Conservation (phyloP, 1,139 yeast genomes). For the Geotrichum cucujoidarum region DNA sequence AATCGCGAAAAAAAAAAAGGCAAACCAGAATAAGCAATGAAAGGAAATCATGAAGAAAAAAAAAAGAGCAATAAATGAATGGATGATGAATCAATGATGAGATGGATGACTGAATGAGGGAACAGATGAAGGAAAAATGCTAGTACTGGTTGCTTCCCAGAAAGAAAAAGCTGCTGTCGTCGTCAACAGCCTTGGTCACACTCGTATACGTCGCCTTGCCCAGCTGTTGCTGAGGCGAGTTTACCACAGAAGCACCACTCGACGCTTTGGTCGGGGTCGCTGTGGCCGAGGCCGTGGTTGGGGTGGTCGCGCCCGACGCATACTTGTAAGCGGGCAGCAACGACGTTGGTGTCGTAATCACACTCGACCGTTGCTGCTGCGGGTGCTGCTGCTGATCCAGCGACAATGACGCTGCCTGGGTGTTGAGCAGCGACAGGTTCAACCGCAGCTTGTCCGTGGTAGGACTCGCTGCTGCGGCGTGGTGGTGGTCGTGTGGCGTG, state of each 20-base stretch:
- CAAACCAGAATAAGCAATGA: not conserved
- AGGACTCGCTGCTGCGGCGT: too few species aligned
- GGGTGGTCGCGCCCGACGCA: not conserved
- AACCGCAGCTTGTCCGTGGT: too few species aligned
- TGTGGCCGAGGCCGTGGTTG: not conserved
- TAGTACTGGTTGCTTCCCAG: conserved; percentile 4
- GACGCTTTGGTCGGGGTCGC: not conserved
- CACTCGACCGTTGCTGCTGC: not conserved
- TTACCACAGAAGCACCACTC: not conserved
- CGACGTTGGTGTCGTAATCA: not conserved
- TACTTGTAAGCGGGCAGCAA: not conserved
- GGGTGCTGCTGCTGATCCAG: not conserved
- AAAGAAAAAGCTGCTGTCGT: not conserved
- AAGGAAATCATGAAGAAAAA: not conserved
- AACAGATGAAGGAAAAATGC: not conserved
- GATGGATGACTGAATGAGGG: not conserved
- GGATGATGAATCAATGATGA: not conserved
- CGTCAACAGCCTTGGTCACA: not conserved
- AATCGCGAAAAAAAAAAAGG: not conserved
- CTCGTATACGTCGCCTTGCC: not conserved
- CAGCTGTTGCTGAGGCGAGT: not conserved
- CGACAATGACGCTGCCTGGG: not conserved
- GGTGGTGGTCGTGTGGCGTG: too few species aligned
- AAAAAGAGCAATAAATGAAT: not conserved
- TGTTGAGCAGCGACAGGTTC: too few species aligned